Evolutionary conservation across 768 basidiomycete species (phyloP).

Genomic region (Stropharia rugosoannulata): DNA sequence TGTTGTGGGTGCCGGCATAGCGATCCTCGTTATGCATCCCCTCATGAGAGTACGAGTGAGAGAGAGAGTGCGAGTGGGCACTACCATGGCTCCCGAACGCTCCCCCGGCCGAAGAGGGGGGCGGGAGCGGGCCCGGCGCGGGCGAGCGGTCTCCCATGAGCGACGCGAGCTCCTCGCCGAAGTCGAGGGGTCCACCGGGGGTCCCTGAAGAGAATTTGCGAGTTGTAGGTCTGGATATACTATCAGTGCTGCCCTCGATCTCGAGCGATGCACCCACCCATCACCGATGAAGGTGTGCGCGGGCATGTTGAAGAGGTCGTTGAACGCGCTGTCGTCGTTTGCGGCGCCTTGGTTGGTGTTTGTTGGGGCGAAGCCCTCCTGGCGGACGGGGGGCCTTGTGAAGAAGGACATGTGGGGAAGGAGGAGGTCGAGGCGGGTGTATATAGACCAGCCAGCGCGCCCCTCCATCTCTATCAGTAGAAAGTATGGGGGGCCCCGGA

Average conservation of each 20-base stretch:
- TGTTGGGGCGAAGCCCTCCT: conserved; percentile 59
- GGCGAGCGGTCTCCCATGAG: conserved; percentile 42
- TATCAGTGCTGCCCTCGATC: neutral
- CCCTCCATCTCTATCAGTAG: too few species aligned
- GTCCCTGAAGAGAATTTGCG: conserved; percentile 18
- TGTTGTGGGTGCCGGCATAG: conserved; percentile 24
- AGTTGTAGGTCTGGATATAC: neutral
- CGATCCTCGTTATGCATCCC: conserved; percentile 18
- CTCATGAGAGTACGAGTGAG: conserved; percentile 13
- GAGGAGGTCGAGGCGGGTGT: too few species aligned
- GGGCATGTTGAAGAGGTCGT: conserved; percentile 26
- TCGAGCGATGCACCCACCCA: neutral
- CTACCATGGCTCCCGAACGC: conserved; percentile 8
- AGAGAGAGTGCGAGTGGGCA: conserved; percentile 11
- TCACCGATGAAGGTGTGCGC: conserved; percentile 24
- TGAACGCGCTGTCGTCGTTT: conserved; percentile 23
- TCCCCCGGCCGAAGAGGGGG: neutral
- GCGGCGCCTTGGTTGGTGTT: conserved; percentile 27
- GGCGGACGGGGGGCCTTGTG: conserved; percentile 59
- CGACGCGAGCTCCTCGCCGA: conserved; percentile 66
- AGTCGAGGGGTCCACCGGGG: conserved; percentile 39
- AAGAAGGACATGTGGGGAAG: conserved; percentile 34
- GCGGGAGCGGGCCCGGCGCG: neutral
- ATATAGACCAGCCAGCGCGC: too few species aligned
- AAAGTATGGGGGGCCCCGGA: too few species aligned